Percentiles rank a stretch among this genome's conserved stretches.
These are phyloP conservation scores for Coemansia sp. DNA, from an alignment of 192 early-diverging fungal genomes.

Conservation along the genomic window DNA sequence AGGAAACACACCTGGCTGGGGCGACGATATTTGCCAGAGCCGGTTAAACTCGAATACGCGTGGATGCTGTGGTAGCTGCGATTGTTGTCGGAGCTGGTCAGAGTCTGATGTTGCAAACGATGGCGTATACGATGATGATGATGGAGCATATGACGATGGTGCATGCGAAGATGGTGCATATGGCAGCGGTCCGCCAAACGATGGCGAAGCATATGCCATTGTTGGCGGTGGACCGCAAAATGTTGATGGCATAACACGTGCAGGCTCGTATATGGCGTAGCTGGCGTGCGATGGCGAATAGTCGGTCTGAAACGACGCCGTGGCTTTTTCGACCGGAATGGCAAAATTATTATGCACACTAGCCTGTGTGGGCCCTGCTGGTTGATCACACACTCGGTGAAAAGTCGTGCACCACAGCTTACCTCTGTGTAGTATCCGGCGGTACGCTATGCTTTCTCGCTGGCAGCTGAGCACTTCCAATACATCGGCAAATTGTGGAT, in stretches of 20 bases:
- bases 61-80: conserved; percentile 6
- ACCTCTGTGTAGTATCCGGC: conserved; percentile 21
- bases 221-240: background rate
- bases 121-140: background rate
- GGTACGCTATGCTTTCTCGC: conserved; percentile 23
- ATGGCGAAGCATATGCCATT: background rate
- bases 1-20: conserved; percentile 31
- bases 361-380: background rate
- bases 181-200: background rate
- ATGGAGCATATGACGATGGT: too few relatives aligned
- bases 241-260: background rate
- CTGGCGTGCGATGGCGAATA: background rate
- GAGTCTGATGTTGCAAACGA: conserved; percentile 2
- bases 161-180: background rate
- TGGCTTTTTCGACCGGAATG: background rate
- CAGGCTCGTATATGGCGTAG: background rate
- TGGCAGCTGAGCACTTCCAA: conserved; percentile 30
- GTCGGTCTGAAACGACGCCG: background rate
- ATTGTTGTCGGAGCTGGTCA: background rate
- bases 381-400: conserved; percentile 5
- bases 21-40: conserved; percentile 53
- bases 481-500: conserved; percentile 19
- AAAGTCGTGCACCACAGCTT: conserved; percentile 42
- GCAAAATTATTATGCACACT: background rate
- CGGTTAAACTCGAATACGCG: conserved; percentile 12